These are phyloP conservation scores for Neobulgaria alba DNA, from an alignment of 2,329 filamentous ascomycete genomes.

Conservation along the genomic window DNA sequence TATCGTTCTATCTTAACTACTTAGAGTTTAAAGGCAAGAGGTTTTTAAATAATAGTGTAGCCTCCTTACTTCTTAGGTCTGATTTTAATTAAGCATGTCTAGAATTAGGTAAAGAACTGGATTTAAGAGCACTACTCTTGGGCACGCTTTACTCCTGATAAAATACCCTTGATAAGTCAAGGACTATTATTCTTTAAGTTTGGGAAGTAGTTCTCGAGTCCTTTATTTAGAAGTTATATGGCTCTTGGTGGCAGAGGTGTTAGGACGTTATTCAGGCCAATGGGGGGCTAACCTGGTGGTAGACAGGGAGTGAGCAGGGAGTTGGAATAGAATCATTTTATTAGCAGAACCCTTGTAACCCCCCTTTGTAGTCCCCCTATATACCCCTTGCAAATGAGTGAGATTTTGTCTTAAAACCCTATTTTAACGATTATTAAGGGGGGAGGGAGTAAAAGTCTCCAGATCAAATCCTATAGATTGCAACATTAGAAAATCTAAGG, in stretches of 20 bases:
- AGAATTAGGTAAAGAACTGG: conserved; percentile 9
- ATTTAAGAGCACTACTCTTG: conserved; percentile 7
- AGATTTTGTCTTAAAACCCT: no score
- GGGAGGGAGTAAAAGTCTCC: no score
- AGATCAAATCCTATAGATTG: no score
- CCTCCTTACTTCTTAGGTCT: conserved; percentile 8
- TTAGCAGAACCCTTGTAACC: no score
- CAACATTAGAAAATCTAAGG: no score
- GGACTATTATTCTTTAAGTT: conserved; percentile 4
- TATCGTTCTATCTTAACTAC: background rate
- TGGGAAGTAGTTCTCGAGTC: conserved; percentile 6
- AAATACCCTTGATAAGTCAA: conserved; percentile 2
- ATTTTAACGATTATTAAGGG: no score
- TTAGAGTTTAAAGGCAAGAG: background rate
- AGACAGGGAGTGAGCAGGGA: no score
- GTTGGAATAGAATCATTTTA: no score
- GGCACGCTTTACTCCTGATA: background rate
- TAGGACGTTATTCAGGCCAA: conserved; percentile 9
- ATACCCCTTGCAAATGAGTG: no score
- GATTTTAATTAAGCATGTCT: conserved; percentile 10
- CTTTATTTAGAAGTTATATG: conserved; percentile 5
- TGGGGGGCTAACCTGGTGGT: conserved; percentile 7
- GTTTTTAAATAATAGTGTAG: conserved; percentile 2
- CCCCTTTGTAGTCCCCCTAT: no score
- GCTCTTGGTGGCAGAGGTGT: conserved; percentile 6